Conservation (phyloP, 1,139 yeast species). For the Hanseniaspora uvarum region DNA sequence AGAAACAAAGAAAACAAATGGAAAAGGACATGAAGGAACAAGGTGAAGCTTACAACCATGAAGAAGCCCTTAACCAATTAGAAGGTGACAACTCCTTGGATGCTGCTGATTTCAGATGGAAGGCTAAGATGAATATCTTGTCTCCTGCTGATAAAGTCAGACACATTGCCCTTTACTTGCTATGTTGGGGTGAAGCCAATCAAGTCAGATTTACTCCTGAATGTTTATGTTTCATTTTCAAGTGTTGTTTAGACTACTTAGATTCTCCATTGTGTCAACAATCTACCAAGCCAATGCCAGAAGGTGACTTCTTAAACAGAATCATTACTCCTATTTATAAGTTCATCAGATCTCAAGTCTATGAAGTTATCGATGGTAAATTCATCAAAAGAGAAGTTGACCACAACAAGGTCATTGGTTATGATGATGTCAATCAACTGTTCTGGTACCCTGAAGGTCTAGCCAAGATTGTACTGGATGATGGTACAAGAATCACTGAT, state of each 20-base stretch:
- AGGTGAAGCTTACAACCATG: conserved; percentile 42
- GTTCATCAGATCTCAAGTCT: conserved; percentile 87
- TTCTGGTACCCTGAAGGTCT: conserved; percentile 99
- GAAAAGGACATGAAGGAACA: conserved; percentile 40
- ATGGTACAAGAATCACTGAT: conserved; percentile 84
- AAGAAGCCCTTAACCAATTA: conserved; percentile 47
- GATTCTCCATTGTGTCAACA: conserved; percentile 84
- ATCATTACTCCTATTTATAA: conserved; percentile 86
- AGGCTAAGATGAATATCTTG: conserved; percentile 57
- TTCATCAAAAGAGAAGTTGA: conserved; percentile 95
- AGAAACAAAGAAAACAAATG: conserved; percentile 52
- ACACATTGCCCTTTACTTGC: conserved; percentile 77
- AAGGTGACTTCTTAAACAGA: conserved; percentile 90
- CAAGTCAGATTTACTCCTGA: conserved; percentile 95
- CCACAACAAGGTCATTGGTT: conserved; percentile 88
- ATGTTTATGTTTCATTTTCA: conserved; percentile 81
- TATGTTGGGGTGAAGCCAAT: conserved; percentile 98
- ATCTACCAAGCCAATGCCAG: conserved; percentile 80
- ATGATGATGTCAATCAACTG: conserved; percentile 95
- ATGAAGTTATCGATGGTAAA: conserved; percentile 88
- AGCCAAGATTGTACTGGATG: conserved; percentile 80
- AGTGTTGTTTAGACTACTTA: conserved; percentile 83
- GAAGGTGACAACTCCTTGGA: conserved; percentile 78
- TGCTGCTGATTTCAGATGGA: conserved; percentile 82
- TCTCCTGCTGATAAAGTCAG: conserved; percentile 73